Conservation (phyloP, 371 early-diverging fungal species). For the Syncephalastrum monosporum region DNA sequence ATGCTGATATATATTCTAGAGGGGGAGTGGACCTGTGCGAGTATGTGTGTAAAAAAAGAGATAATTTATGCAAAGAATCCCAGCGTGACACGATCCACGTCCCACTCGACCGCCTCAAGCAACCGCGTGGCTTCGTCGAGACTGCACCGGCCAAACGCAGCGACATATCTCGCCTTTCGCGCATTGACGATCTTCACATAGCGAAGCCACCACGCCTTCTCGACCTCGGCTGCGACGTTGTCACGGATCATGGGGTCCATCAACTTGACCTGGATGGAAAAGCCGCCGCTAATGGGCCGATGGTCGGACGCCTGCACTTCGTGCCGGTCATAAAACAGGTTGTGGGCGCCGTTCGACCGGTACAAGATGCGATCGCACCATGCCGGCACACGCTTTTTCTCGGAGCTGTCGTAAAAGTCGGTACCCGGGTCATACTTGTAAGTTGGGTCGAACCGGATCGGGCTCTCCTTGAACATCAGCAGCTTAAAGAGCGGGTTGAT, state of each 20-base stretch:
- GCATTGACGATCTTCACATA: background rate
- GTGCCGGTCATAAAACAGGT: conserved; percentile 45
- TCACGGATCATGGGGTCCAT: conserved; percentile 34
- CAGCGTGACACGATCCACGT: conserved; percentile 11
- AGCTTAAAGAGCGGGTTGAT: conserved; percentile 58
- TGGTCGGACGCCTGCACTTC: conserved; percentile 79
- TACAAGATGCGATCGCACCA: conserved; percentile 86
- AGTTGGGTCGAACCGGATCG: conserved; percentile 75
- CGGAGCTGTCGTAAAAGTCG: conserved; percentile 72
- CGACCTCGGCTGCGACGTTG: background rate
- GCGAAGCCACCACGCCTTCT: conserved; percentile 4
- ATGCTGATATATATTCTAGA: too few relatives aligned
- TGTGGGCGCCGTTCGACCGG: conserved; percentile 35
- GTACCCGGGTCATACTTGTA: conserved; percentile 82
- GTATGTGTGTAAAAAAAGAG: too few relatives aligned
- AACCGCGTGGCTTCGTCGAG: conserved; percentile 18
- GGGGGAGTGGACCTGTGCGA: too few relatives aligned
- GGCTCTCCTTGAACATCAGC: conserved; percentile 63
- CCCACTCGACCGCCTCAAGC: conserved; percentile 25
- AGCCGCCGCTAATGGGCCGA: conserved; percentile 73
- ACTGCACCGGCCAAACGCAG: conserved; percentile 28
- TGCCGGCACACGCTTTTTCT: conserved; percentile 78
- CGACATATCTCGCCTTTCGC: conserved; percentile 26
- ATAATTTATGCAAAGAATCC: too few relatives aligned
- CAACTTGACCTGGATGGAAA: conserved; percentile 54